Evolutionary conservation across 1,284 basidiomycete genomes (phyloP), one percentile per base, ranked within the genome.

Genomic region (Ceratobasidium sp.): DNA sequence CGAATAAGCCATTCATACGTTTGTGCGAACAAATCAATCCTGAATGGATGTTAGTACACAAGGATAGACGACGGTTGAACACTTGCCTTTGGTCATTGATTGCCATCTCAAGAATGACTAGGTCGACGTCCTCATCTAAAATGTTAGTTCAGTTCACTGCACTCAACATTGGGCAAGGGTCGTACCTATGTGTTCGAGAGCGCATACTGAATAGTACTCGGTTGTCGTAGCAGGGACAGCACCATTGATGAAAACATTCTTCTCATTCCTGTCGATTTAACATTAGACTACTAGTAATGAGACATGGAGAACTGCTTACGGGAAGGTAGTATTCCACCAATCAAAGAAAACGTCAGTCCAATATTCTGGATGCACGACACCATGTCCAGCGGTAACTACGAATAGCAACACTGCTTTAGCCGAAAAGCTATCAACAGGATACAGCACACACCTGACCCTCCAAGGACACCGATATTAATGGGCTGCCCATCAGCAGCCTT

Each of bases 1-100:
- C 76, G 75, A 18, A 76, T 16, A 8, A 76, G 54, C 74, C 73
- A 75, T 67, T 76, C 76, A 50, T 74, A 74, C 4, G 70, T 71
- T 43, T 67, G 21, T 13, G 73, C 74, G 35, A 74, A 71, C 16
- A 58, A 44, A 9, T 76, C 76, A 30, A 55, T 30, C 21, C 76
- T 75, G 26, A 18, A 26, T n/a, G 13, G 26, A 64, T n/a, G 21
- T 63, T 49, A 44, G 44, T 46, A 18, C 5, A 28, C 32, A 57
- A 70, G 16, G 35, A 38, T 30, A 61, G 16, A 28, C 21, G 2
- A 47, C 23, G 28, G 30, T 16, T 41, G n/a, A 57, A 18, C 52
- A n/a, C 41, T 16, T 21, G 62, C 74, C 76, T 50, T 57, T 73
- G 76, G 66, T 76, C 76, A 57, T 76, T 76, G 49, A 76, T 76